phyloP scores from a whole-genome alignment of 2,329 filamentous ascomycete genomes.

The Penicillium sclerotigenum region DNA sequence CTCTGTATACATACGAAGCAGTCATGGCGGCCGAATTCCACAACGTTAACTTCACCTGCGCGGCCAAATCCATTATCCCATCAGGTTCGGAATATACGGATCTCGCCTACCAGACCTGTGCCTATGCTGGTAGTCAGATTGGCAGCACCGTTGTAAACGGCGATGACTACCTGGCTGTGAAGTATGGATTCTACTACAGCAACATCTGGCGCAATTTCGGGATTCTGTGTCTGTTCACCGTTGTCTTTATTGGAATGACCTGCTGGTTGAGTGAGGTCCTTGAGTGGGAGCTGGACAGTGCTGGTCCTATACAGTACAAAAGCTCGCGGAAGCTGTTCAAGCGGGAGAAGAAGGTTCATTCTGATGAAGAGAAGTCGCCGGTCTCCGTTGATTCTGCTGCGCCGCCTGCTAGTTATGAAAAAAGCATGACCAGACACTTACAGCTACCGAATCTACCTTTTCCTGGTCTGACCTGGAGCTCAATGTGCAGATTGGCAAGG shows the following conservation, averaged over 20 bases:
- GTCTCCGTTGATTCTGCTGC: conserved; percentile 21
- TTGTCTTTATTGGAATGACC: conserved; percentile 67
- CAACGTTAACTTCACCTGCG: conserved; percentile 54
- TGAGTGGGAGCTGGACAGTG: conserved; percentile 56
- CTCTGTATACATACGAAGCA: conserved; percentile 60
- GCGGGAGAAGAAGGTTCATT: conserved; percentile 5
- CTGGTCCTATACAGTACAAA: conserved; percentile 65
- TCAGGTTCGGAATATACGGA: conserved; percentile 51
- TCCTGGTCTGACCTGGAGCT: conserved; percentile 67
- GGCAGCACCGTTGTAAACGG: conserved; percentile 52
- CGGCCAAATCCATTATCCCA: conserved; percentile 54
- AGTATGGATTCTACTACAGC: conserved; percentile 50
- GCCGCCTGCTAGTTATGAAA: conserved; percentile 20
- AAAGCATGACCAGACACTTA: conserved; percentile 35
- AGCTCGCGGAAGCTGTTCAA: conserved; percentile 46
- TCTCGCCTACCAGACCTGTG: conserved; percentile 56
- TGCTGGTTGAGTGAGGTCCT: conserved; percentile 64
- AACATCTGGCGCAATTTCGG: conserved; percentile 70
- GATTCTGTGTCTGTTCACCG: conserved; percentile 67
- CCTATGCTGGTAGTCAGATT: conserved; percentile 52
- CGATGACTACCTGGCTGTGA: conserved; percentile 50
- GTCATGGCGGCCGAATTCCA: conserved; percentile 63
- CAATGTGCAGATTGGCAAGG: conserved; percentile 61
- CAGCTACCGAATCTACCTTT: conserved; percentile 58
- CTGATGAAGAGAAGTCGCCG: conserved; percentile 30